phyloP scores from a whole-genome alignment of 345 rosid species.

The Arabidopsis thaliana region TAIR10.1 NC_003076.8:25351501-25352000 shows the following conservation, averaged over 20 bases:
- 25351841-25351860: slow-evolving; percentile 99
- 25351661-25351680: slow-evolving; percentile 2
- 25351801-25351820: slow-evolving; percentile 95
- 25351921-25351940: slow-evolving; percentile 88
- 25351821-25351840: slow-evolving; percentile 81
- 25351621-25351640: not conserved
- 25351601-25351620: not conserved
- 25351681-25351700: slow-evolving; percentile 15
- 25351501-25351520: slow-evolving; percentile 5
- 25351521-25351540: not conserved
- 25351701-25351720: slow-evolving; percentile 18
- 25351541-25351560: not conserved
- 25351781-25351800: slow-evolving; percentile 91
- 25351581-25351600: slow-evolving; percentile 6
- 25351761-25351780: slow-evolving; percentile 92
- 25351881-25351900: slow-evolving; percentile 73
- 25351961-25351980: slow-evolving; percentile 61
- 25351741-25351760: slow-evolving; percentile 88
- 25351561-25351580: slow-evolving; percentile 10
- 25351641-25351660: slow-evolving; percentile 17
- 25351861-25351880: slow-evolving; percentile 87
- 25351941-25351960: slow-evolving; percentile 90
- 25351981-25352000: slow-evolving; percentile 75
- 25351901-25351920: slow-evolving; percentile 96
- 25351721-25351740: slow-evolving; percentile 65